Conservation (phyloP, 257 asterid genomes). For the Nicotiana obtusifolia region DNA sequence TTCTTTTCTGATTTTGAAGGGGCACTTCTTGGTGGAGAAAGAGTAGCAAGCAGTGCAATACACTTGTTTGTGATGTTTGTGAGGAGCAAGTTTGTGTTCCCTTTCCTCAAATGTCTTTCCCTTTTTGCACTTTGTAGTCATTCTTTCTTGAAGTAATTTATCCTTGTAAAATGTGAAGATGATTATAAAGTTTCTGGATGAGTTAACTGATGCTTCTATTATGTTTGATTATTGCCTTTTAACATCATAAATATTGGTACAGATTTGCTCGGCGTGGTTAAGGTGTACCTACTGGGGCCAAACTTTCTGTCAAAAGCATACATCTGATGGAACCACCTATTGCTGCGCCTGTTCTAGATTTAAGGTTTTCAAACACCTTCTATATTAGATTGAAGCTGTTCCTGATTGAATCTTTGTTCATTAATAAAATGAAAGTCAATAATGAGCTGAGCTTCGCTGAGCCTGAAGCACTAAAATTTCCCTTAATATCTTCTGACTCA, state of each 20-base stretch:
- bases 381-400: neutral
- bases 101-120: neutral
- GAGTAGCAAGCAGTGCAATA: neutral
- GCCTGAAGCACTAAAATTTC: neutral
- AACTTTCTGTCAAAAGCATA: neutral
- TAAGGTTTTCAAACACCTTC: neutral
- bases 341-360: conserved; percentile 11
- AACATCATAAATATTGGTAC: neutral
- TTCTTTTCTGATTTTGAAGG: neutral
- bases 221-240: neutral
- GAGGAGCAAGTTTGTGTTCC: conserved; percentile 4
- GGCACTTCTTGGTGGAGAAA: neutral
- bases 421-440: neutral
- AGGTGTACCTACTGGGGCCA: conserved; percentile 6
- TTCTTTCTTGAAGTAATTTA: neutral
- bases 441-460: neutral
- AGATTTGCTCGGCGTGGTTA: conserved; percentile 1
- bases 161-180: neutral
- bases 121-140: neutral
- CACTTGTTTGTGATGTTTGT: conserved; percentile 3
- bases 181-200: neutral
- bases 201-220: conserved; percentile 6
- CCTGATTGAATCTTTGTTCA: neutral
- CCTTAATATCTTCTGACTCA: neutral
- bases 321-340: neutral